Evolutionary conservation across 2,329 filamentous ascomycete genomes (phyloP), one percentile per base, ranked within the genome.

Genomic region (Penicillium griseofulvum): DNA sequence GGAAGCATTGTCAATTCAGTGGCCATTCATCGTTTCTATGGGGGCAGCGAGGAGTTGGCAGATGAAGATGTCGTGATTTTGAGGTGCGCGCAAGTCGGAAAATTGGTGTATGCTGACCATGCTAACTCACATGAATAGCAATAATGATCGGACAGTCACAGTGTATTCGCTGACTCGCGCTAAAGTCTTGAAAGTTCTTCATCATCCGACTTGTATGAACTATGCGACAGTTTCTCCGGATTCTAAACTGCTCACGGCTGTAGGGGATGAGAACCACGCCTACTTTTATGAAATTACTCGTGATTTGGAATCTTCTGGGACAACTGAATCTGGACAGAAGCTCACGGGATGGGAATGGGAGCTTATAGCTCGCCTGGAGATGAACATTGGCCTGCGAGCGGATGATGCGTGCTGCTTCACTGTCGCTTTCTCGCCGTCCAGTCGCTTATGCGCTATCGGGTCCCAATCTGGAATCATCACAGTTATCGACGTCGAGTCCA

Each of bases 221-320:
- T 91, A 95, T 68, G 90, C 92, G 33, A 85, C 92, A n/a, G 87
- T 99, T 49, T 97, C 93, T 7, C 94, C 93, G 0, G 89, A 97
- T 69, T 93, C 92, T 1, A 83, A 81, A 19, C 76, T 93, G 11
- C 80, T 97, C 19, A 82, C 92, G 6, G 90, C 91, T 2, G 89
- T 97, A 41, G 89, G 93, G 38, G 94, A 99, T 69, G 88, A 92
- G 65, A 88, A 91, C 1, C 89, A 86, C 60, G 84, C 93, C 19
- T 97, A 94, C 72, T 86, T 97, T 61, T 94, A 96, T 71, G 87
- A 59, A 44, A 77, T 62, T 64, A 74, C 39, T 61, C 71, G 44
- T 63, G 68, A 71, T 52, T 60, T 62, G 44, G 65, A 61, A 52
- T 66, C 60, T 12, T 62, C 61, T 38, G 59, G 64, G 47, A 59